Conservation (phyloP, 805 yeast genomes). For the Komagataella phaffii region DNA sequence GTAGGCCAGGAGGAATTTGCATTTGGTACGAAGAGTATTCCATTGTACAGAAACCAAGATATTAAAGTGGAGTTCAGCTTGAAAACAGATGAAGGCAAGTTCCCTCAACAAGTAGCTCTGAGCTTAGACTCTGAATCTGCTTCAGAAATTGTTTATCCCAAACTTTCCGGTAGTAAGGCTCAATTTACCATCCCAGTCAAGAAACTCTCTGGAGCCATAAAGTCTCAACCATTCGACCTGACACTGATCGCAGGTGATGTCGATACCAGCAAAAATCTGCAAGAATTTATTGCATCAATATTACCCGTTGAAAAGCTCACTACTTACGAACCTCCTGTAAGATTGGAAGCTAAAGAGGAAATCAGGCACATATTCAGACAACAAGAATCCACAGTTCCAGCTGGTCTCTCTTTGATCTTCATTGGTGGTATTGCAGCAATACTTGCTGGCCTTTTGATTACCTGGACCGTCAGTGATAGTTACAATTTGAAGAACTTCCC, state of each 20-base stretch:
- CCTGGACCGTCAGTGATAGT: neutral
- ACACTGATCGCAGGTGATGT: neutral
- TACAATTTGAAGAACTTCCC: neutral
- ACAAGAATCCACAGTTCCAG: neutral
- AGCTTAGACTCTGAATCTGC: neutral
- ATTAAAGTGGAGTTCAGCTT: neutral
- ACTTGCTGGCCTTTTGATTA: neutral
- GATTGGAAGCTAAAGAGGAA: neutral
- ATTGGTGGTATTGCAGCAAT: neutral
- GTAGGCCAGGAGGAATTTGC: neutral
- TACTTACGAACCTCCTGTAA: neutral
- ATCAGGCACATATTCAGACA: neutral
- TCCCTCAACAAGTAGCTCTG: neutral
- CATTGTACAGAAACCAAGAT: neutral
- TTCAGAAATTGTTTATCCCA: neutral
- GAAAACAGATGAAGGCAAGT: neutral
- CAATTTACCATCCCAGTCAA: neutral
- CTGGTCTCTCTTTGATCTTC: neutral
- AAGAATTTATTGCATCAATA: neutral
- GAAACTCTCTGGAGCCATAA: neutral
- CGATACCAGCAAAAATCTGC: neutral
- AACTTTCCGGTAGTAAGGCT: neutral
- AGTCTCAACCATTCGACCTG: neutral
- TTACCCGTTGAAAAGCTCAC: neutral
- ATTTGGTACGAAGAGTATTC: neutral